Percentiles rank a stretch among this genome's conserved stretches.
phyloP scores from a whole-genome alignment of 2,329 filamentous ascomycete species.

The Aspergillus pseudoglaucus region DNA sequence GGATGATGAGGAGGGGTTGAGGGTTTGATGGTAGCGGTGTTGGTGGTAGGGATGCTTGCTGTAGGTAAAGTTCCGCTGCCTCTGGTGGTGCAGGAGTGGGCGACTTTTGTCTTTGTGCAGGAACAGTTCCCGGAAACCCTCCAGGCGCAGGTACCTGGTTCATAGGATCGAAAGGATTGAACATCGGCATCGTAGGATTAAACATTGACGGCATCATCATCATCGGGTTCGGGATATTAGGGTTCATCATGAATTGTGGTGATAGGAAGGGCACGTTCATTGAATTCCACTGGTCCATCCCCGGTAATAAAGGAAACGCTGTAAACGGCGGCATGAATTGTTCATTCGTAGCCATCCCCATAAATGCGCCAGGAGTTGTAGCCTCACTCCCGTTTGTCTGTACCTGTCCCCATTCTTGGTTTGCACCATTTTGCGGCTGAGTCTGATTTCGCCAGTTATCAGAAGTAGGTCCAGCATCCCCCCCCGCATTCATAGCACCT shows the following conservation, averaged over 20 bases:
- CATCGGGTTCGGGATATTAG: conserved; percentile 5
- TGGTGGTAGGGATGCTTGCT: conserved; percentile 44
- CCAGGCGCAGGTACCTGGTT: conserved; percentile 2
- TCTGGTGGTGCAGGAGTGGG: conserved; percentile 42
- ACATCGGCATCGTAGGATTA: conserved; percentile 1
- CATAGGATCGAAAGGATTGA: conserved; percentile 6
- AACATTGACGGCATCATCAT: conserved; percentile 5
- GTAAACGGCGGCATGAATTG: background rate
- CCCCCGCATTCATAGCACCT: too few relatives aligned
- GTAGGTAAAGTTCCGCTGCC: conserved; percentile 57
- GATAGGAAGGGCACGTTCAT: conserved; percentile 8
- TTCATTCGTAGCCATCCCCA: background rate
- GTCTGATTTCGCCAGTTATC: too few relatives aligned
- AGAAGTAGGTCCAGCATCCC: too few relatives aligned
- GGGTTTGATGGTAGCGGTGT: conserved; percentile 36
- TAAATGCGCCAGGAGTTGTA: background rate
- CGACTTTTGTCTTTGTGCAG: conserved; percentile 3
- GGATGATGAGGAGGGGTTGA: conserved; percentile 67
- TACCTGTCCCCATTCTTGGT: background rate
- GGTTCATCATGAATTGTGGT: conserved; percentile 8
- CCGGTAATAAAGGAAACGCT: background rate
- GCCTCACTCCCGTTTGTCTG: background rate
- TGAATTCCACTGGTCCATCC: conserved; percentile 3
- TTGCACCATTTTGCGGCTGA: background rate
- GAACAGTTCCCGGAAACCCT: background rate